Percentiles rank a stretch among this genome's conserved stretches.
Conservation (phyloP, 1,139 yeast genomes). For the Kurtzmaniella quercitrusa region DNA sequence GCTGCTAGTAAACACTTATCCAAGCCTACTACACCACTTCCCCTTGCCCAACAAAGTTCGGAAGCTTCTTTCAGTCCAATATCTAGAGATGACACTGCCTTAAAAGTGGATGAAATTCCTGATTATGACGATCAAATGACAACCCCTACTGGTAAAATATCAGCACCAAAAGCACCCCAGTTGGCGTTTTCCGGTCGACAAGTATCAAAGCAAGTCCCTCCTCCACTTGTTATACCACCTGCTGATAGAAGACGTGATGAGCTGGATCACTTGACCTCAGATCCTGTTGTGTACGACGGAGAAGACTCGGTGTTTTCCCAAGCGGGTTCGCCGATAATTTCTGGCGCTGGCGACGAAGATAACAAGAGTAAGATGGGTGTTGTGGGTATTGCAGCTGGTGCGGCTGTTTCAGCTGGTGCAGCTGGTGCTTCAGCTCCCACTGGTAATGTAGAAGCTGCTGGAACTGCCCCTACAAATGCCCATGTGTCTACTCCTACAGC, state of each 20-base stretch:
- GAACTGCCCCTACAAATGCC: background rate
- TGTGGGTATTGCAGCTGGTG: background rate
- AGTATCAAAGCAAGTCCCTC: background rate
- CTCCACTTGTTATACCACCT: background rate
- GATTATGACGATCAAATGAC: background rate
- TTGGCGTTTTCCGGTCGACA: background rate
- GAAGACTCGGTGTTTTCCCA: background rate
- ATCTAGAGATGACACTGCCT: background rate
- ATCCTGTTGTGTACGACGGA: background rate
- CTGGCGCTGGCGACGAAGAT: background rate
- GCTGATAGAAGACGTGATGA: background rate
- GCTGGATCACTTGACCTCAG: background rate
- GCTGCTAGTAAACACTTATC: background rate
- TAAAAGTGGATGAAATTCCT: background rate
- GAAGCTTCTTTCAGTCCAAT: background rate
- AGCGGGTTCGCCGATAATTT: background rate
- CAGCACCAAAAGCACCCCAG: background rate
- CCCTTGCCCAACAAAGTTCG: constrained; percentile 1
- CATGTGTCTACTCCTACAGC: background rate
- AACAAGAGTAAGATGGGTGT: background rate
- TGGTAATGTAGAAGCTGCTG: background rate
- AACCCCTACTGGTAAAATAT: background rate
- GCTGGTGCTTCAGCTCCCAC: background rate
- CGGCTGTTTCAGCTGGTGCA: constrained; percentile 1
- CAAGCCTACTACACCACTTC: background rate